Conservation (phyloP, 441 rosid genomes). For the Populus hybrid region DNA sequence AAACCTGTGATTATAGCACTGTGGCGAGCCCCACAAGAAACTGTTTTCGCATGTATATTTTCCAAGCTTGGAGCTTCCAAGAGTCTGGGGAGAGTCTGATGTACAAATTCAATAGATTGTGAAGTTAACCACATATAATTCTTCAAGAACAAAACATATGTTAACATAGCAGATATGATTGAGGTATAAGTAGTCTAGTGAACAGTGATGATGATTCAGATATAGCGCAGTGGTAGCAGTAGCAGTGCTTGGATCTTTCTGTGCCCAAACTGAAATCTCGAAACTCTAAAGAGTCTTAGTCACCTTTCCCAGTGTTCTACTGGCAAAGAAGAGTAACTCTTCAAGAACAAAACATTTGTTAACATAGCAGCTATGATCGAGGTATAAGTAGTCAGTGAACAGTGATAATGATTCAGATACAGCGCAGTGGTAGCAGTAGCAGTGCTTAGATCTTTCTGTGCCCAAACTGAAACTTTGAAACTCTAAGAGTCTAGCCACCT, state of each 20-base stretch:
- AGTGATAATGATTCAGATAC: neutral
- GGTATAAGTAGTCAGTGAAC: neutral
- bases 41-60: conserved; percentile 41
- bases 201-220: neutral
- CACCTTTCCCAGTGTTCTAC: neutral
- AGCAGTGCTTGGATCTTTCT: too few species aligned
- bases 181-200: neutral
- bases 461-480: neutral
- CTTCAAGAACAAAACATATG: neutral
- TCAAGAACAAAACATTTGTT: neutral
- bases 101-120: conserved; percentile 22
- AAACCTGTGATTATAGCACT: conserved; percentile 71
- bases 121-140: conserved; percentile 16
- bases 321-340: conserved; percentile 26
- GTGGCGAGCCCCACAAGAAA: conserved; percentile 98
- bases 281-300: conserved; percentile 68
- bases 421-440: neutral
- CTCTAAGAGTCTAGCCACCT: neutral
- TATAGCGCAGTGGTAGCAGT: neutral
- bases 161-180: neutral
- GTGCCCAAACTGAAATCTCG: neutral
- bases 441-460: neutral
- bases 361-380: neutral
- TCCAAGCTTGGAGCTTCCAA: conserved; percentile 88
- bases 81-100: conserved; percentile 83